phyloP scores from a whole-genome alignment of 2,329 filamentous ascomycete genomes.

The Nannizziopsis arthrosporioides region DNA sequence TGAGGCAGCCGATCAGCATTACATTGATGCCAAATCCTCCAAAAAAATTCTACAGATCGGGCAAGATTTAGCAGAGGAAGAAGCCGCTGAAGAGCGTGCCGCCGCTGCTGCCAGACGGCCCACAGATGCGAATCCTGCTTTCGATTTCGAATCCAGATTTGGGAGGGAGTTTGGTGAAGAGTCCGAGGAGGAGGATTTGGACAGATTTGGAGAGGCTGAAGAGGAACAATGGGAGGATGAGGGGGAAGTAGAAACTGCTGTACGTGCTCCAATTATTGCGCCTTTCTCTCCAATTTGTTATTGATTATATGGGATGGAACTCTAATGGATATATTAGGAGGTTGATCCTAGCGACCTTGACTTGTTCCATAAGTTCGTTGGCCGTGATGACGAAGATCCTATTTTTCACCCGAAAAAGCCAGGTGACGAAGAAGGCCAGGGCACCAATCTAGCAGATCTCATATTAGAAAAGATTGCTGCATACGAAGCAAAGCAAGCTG shows the following conservation, averaged over 20 bases:
- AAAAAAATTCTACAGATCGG: constrained; percentile 81
- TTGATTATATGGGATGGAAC: too few species aligned
- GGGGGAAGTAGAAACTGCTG: constrained; percentile 45
- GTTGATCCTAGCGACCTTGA: constrained; percentile 81
- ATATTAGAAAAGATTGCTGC: constrained; percentile 91
- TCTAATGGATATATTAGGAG: constrained; percentile 41
- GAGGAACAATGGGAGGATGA: constrained; percentile 65
- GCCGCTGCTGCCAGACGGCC: constrained; percentile 23
- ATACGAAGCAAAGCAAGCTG: constrained; percentile 60
- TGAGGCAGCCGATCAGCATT: constrained; percentile 53
- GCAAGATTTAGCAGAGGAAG: constrained; percentile 76
- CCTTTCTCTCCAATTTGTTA: not conserved
- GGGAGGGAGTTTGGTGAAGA: constrained; percentile 41
- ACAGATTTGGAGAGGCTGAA: constrained; percentile 42
- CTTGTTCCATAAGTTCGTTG: constrained; percentile 83
- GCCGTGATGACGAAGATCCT: constrained; percentile 58
- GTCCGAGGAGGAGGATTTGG: constrained; percentile 34
- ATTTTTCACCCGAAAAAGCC: constrained; percentile 50
- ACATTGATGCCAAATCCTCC: constrained; percentile 78
- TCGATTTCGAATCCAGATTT: constrained; percentile 69
- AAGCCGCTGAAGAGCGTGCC: constrained; percentile 42
- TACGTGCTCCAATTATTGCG: constrained; percentile 18
- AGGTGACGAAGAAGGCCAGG: constrained; percentile 38
- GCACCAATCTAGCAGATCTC: constrained; percentile 77
- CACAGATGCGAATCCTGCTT: constrained; percentile 44